Conservation (phyloP, 306 rosid species). For the Coriaria nepalensis region DNA sequence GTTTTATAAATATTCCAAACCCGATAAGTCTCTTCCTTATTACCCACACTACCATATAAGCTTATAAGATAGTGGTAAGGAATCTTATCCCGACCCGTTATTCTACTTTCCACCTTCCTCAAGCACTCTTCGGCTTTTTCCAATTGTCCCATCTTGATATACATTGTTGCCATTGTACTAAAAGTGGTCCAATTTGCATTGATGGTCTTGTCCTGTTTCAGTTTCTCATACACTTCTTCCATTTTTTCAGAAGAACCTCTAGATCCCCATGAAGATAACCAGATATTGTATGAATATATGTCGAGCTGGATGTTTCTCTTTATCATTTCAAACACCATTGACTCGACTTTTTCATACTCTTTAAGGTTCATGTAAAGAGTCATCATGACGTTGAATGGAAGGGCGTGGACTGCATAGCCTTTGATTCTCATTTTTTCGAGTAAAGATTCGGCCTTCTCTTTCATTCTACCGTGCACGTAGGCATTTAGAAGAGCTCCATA, state of each 20-base stretch:
- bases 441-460: conserved; percentile 69
- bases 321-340: conserved; percentile 59
- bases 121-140: conserved; percentile 80
- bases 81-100: conserved; percentile 64
- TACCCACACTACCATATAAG: conserved; percentile 63
- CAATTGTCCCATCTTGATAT: conserved; percentile 55
- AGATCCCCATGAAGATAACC: conserved; percentile 78
- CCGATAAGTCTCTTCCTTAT: conserved; percentile 69
- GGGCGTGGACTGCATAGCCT: conserved; percentile 47
- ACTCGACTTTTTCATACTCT: conserved; percentile 72
- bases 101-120: conserved; percentile 59
- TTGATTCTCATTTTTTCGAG: conserved; percentile 64
- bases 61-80: conserved; percentile 87
- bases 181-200: conserved; percentile 83
- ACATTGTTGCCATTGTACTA: conserved; percentile 87
- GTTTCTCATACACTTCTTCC: conserved; percentile 73
- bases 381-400: conserved; percentile 94
- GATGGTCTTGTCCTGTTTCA: conserved; percentile 50
- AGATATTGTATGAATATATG: conserved; percentile 77
- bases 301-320: conserved; percentile 54
- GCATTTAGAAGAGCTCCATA: conserved; percentile 83
- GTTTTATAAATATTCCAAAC: conserved; percentile 69
- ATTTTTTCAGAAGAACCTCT: conserved; percentile 58
- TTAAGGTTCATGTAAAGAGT: conserved; percentile 75
- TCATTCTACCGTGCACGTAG: conserved; percentile 41